Conservation (phyloP, 768 basidiomycete genomes). For the Tricholoma hemisulphureum region DNA sequence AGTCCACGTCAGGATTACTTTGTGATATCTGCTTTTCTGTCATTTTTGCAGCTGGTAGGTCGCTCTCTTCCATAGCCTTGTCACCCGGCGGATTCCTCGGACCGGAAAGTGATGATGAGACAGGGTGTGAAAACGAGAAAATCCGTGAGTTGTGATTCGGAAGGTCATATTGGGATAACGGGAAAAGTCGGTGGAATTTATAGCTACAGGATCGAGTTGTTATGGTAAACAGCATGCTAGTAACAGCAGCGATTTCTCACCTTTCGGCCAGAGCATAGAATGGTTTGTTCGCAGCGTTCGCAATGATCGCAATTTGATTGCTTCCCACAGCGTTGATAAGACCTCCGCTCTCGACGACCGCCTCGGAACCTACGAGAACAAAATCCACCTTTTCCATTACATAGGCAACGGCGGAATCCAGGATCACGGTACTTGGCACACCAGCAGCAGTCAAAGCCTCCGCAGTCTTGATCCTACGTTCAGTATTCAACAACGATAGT, state of each 20-base stretch:
- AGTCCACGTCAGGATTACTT: conserved; percentile 90
- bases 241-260: conserved; percentile 39
- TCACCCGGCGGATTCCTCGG: conserved; percentile 18
- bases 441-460: conserved; percentile 84
- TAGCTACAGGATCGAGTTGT: conserved; percentile 52
- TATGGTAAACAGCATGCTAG: conserved; percentile 20
- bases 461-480: conserved; percentile 81
- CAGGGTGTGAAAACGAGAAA: conserved; percentile 61
- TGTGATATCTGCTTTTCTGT: conserved; percentile 78
- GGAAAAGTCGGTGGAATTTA: conserved; percentile 97
- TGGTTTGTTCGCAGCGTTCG: conserved; percentile 90
- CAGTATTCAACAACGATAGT: conserved; percentile 10
- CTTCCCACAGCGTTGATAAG: conserved; percentile 91
- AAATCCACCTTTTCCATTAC: conserved; percentile 96
- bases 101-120: conserved; percentile 23
- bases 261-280: conserved; percentile 96
- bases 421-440: conserved; percentile 90
- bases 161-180: conserved; percentile 86
- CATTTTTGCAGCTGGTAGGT: conserved; percentile 45
- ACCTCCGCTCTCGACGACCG: conserved; percentile 95
- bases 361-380: conserved; percentile 95
- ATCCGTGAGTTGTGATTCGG: conserved; percentile 77
- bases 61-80: conserved; percentile 20
- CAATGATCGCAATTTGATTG: conserved; percentile 95
- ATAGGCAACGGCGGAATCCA: conserved; percentile 96